phyloP scores from a whole-genome alignment of 192 early-diverging fungal genomes.

The Coemansia sp. region DNA sequence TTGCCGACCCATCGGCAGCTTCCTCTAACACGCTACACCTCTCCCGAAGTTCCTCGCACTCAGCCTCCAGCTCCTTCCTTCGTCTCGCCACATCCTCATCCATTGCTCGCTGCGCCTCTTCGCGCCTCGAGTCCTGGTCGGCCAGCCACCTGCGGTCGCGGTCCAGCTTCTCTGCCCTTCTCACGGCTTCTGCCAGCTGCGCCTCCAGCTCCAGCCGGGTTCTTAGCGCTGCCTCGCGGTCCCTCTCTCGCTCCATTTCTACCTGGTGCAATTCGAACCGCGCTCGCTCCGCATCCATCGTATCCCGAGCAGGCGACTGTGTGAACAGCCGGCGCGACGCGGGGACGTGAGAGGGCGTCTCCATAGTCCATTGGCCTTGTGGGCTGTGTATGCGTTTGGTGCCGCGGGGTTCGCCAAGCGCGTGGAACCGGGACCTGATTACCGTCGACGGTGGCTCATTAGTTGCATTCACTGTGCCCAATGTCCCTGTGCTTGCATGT shows the following conservation, averaged over 20 bases:
- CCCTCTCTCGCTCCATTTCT: conserved; percentile 31
- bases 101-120: conserved; percentile 47
- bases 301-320: neutral
- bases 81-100: conserved; percentile 48
- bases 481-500: neutral
- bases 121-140: conserved; percentile 55
- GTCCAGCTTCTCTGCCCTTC: conserved; percentile 59
- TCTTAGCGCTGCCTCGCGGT: conserved; percentile 30
- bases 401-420: conserved; percentile 24
- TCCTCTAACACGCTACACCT: neutral
- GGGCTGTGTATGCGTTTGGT: conserved; percentile 41
- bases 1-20: conserved; percentile 5
- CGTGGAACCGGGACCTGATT: conserved; percentile 41
- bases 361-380: conserved; percentile 11
- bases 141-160: conserved; percentile 60
- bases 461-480: neutral
- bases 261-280: conserved; percentile 41
- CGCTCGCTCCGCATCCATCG: conserved; percentile 25
- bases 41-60: conserved; percentile 16
- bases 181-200: conserved; percentile 31
- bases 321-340: neutral
- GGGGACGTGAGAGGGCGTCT: conserved; percentile 9
- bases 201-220: conserved; percentile 29
- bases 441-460: conserved; percentile 37
- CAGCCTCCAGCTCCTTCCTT: conserved; percentile 9